Evolutionary conservation across 306 rosid species (phyloP), one percentile per base, ranked within the genome.

Genomic region (Bauhinia variegata): DNA sequence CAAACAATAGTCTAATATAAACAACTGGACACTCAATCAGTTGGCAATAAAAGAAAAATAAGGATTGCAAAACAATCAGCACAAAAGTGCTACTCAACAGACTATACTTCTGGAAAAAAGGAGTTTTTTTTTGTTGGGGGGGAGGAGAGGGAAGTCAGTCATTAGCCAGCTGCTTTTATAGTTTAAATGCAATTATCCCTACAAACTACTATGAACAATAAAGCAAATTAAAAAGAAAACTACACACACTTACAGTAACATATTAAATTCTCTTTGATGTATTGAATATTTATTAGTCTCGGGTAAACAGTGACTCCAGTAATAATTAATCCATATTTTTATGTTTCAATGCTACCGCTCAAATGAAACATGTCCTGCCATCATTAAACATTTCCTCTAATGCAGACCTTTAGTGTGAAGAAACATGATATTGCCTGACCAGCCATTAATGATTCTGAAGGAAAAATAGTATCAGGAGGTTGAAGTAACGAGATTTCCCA

Each of bases 361-460:
- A 55, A 66, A 80, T 42, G 47, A 76, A 72, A 47, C 60, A 42
- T 47, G 53, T 11, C 28, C 28, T 49, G 43, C 51, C 37, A 46
- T 55, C 11, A 58, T 8, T 68, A 60, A 49, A 73, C 39, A 54
- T 64, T 64, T 50, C 43, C 65, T 70, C 71, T 4, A 64, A 53
- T 56, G 76, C 72, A 36, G 73, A 93, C 99, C 99, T 90, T 86
- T 49, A 95, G 87, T 55, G 72, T 76, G 80, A 90, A 90, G 81
- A 90, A 95, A 78, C 96, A 86, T 34, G 99, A 90, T 71, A 95
- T 76, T 64, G 95, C 85, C 79, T 95, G 99, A 75, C 85, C 93
- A 57, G 95, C 84, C 86, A 77, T 65, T 72, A 95, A 69, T 31
- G 86, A 81, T 68, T 83, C 83, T 12, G 89, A 79, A 83, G 95